A percentile compares a stretch with the other conserved stretches of the same genome.
Evolutionary conservation across 345 rosid genomes (phyloP).

Genomic region (Corchorus olitorius): DNA sequence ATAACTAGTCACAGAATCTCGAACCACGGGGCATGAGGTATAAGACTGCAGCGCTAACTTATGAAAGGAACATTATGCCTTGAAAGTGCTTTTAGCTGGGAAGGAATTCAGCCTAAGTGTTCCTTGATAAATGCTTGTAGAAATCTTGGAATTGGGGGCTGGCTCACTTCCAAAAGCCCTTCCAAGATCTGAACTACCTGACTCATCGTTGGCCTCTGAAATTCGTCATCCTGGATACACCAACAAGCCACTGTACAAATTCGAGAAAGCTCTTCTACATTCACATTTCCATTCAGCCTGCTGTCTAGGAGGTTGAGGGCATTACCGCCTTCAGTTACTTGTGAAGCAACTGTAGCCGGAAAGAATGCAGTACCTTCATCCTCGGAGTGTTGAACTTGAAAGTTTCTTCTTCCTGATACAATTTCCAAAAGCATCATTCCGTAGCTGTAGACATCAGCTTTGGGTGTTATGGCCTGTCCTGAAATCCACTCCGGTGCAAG

Average conservation of each 20-base stretch:
- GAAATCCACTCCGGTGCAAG: slow-evolving; percentile 96
- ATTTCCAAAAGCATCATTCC: slow-evolving; percentile 91
- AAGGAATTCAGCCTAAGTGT: slow-evolving; percentile 36
- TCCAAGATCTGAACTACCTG: slow-evolving; percentile 88
- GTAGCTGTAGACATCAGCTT: slow-evolving; percentile 87
- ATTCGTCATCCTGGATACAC: slow-evolving; percentile 89
- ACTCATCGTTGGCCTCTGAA: slow-evolving; percentile 72
- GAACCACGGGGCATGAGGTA: too few species aligned
- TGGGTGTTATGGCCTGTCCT: slow-evolving; percentile 73
- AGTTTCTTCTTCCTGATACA: slow-evolving; percentile 78
- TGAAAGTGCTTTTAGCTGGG: slow-evolving; percentile 52
- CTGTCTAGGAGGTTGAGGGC: slow-evolving; percentile 55
- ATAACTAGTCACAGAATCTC: too few species aligned
- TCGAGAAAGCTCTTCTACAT: slow-evolving; percentile 60
- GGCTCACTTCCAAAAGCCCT: slow-evolving; percentile 58
- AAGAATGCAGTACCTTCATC: slow-evolving; percentile 52
- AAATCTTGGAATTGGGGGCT: slow-evolving; percentile 62
- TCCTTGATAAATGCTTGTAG: slow-evolving; percentile 50
- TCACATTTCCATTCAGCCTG: slow-evolving; percentile 44
- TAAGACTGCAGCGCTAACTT: too few species aligned
- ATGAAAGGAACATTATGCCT: slow-evolving; percentile 25
- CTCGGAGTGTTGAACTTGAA: slow-evolving; percentile 52
- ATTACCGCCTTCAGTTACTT: slow-evolving; percentile 48
- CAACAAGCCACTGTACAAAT: slow-evolving; percentile 75
- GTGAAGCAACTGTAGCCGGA: slow-evolving; percentile 60